Percentiles rank a stretch among this genome's conserved stretches.
These are phyloP conservation scores for Diaporthe eres DNA, from an alignment of 2,329 filamentous ascomycete species.

Conservation along the genomic window DNA sequence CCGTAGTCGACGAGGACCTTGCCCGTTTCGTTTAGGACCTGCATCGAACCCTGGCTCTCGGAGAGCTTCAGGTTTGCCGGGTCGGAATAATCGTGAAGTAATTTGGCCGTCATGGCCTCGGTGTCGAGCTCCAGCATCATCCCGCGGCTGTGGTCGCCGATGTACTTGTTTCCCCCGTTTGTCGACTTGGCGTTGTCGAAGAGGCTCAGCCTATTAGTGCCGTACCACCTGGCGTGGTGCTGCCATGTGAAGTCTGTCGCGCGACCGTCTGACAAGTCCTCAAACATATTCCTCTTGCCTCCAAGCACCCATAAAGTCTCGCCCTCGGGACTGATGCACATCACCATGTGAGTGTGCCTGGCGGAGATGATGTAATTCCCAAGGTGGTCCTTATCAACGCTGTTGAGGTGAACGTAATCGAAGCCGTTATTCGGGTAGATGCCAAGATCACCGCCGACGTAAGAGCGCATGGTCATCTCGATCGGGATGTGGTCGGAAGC, in stretches of 20 bases:
- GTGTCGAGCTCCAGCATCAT: constrained; percentile 50
- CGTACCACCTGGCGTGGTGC: constrained; percentile 54
- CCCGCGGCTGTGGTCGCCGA: constrained; percentile 49
- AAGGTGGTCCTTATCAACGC: constrained; percentile 50
- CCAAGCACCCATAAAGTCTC: constrained; percentile 54
- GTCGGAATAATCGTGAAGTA: constrained; percentile 51
- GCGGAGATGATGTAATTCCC: constrained; percentile 56
- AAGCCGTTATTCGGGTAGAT: constrained; percentile 50
- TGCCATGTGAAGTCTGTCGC: constrained; percentile 57
- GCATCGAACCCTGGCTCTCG: constrained; percentile 40
- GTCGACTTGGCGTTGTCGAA: constrained; percentile 57
- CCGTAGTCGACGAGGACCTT: constrained; percentile 43
- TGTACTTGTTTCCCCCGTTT: constrained; percentile 47
- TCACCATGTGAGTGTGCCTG: constrained; percentile 50
- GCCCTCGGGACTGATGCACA: constrained; percentile 50
- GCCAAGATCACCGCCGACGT: constrained; percentile 47
- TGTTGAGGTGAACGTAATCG: constrained; percentile 58
- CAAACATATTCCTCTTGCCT: constrained; percentile 53
- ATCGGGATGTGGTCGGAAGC: constrained; percentile 52
- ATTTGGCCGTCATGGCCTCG: constrained; percentile 47
- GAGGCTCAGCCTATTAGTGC: constrained; percentile 51
- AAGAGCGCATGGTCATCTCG: constrained; percentile 47
- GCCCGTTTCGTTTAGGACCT: constrained; percentile 27
- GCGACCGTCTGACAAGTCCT: constrained; percentile 51
- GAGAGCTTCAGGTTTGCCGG: constrained; percentile 42